Base-by-base conservation (phyloP, 352 stramenopile species). In the Phytophthora sp. region DNA sequence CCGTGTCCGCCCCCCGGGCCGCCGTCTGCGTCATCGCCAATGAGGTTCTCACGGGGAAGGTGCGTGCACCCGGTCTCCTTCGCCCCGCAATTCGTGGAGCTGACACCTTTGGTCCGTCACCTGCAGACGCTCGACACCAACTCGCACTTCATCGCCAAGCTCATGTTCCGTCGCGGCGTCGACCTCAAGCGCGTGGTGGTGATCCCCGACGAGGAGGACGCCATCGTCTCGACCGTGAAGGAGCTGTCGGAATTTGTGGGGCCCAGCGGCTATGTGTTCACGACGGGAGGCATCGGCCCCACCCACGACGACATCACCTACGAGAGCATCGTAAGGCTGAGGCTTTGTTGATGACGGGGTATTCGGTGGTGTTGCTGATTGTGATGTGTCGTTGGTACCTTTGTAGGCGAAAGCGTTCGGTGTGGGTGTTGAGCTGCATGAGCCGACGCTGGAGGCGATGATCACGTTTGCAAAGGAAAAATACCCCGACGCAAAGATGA, bases 241-340 rank as follows among this genome's bases (percentile, higher is more conserved):
- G 63, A 89, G 21, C 69, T 96, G 10, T 94, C 83, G 12, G 72
- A 89, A 10, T 72, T 89, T 9, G 87, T 95, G 4, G 84, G 87
- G 0, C 72, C 76, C 10, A 78, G 45, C 13, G 87, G 87, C 23
- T 95, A 91, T 44, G 84, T 95, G n/a, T 81, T 95, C 72, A 94
- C 87, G 21, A 93, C 87, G 9, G 87, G 87, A 54, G 84, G 87
- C n/a, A 94, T 95, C 27, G 87, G 87, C 5, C 87, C 85, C 15
- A 95, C 87, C 7, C 87, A 95, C 46, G 87, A 95, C 66, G 87
- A 95, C 61, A 93, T 95, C 67, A 95, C 87, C 13, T 96, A 96
- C 61, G 81, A 94, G 57, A 85, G 81, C 17, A 43, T 43, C 35
- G 35, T 43, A 23, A 43, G 35, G 17, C 15, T 39, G n/a, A 8